Percentiles rank a stretch among this genome's conserved stretches.
phyloP scores from a whole-genome alignment of 371 early-diverging fungal genomes.

The Polyrhizophydium stewartii region DNA sequence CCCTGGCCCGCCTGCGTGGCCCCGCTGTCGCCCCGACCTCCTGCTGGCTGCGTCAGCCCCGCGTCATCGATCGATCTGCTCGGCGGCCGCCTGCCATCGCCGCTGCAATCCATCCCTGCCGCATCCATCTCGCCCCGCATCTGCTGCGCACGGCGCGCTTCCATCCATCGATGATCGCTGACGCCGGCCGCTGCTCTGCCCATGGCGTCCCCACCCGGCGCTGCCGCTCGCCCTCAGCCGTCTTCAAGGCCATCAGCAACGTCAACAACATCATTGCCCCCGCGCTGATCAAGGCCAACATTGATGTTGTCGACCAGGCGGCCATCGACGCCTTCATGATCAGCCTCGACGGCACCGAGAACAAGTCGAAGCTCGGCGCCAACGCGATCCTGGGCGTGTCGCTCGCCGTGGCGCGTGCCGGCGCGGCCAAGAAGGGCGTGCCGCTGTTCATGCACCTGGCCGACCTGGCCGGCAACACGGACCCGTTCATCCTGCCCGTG shows the following conservation, averaged over 20 bases:
- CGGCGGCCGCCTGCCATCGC: no score
- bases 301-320: slow-evolving; percentile 79
- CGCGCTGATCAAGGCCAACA: slow-evolving; percentile 66
- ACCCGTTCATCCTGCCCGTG: slow-evolving; percentile 88
- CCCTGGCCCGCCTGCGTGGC: no score
- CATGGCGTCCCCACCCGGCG: neutral
- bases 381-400: slow-evolving; percentile 99
- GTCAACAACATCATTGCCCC: slow-evolving; percentile 87
- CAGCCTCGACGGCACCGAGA: slow-evolving; percentile 89
- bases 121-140: no score
- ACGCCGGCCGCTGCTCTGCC: no score
- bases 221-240: slow-evolving; percentile 51
- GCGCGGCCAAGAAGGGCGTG: slow-evolving; percentile 84
- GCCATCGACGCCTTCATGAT: slow-evolving; percentile 90
- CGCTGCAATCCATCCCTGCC: no score
- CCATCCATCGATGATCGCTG: no score
- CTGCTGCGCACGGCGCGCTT: no score
- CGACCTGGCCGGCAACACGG: slow-evolving; percentile 73
- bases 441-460: slow-evolving; percentile 91
- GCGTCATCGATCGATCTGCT: no score
- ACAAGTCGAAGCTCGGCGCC: slow-evolving; percentile 87
- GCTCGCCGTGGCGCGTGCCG: slow-evolving; percentile 92
- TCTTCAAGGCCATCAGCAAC: slow-evolving; percentile 87
- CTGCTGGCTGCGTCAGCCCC: no score
- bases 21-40: no score